Evolutionary conservation across 352 stramenopile species (phyloP).

Genomic region (Globisporangium polare): DNA sequence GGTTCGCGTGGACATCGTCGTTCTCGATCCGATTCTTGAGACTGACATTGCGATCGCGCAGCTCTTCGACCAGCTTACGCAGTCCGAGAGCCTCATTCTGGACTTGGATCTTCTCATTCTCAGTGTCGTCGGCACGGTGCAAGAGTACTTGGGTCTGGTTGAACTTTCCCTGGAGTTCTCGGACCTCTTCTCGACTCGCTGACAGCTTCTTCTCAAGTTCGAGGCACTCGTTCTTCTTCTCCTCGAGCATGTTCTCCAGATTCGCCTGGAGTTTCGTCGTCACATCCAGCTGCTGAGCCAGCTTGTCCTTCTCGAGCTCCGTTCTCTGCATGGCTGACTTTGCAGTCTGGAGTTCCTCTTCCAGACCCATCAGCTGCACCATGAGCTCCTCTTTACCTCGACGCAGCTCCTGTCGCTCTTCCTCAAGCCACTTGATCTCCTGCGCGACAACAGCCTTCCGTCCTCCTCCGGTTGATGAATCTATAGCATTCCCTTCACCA

Average conservation of each 20-base stretch:
- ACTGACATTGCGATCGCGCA: conserved; percentile 58
- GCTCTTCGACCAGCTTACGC: conserved; percentile 54
- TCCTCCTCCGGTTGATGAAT: conserved; percentile 14
- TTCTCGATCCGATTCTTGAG: conserved; percentile 55
- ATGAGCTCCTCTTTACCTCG: conserved; percentile 54
- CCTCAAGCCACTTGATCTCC: conserved; percentile 73
- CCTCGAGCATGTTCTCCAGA: conserved; percentile 42
- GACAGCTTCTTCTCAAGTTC: conserved; percentile 38
- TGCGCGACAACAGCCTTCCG: conserved; percentile 40
- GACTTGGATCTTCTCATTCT: conserved; percentile 62
- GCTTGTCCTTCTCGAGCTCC: conserved; percentile 45
- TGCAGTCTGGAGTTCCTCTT: conserved; percentile 49
- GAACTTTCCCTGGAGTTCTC: conserved; percentile 32
- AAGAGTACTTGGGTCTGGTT: conserved; percentile 36
- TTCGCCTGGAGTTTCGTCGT: conserved; percentile 35
- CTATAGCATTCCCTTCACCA: conserved; percentile 3
- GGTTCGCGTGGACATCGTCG: conserved; percentile 34
- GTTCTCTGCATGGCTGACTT: conserved; percentile 32
- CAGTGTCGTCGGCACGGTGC: conserved; percentile 45
- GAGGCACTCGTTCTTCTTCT: conserved; percentile 48
- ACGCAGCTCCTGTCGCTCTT: conserved; percentile 55
- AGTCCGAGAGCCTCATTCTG: conserved; percentile 59
- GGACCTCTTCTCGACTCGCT: conserved; percentile 47
- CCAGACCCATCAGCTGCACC: conserved; percentile 48
- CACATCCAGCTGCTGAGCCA: conserved; percentile 31